A percentile compares a stretch with the other conserved stretches of the same genome.
phyloP scores from a whole-genome alignment of 2,329 filamentous ascomycete species.

The Colletotrichum tamarilloi region DNA sequence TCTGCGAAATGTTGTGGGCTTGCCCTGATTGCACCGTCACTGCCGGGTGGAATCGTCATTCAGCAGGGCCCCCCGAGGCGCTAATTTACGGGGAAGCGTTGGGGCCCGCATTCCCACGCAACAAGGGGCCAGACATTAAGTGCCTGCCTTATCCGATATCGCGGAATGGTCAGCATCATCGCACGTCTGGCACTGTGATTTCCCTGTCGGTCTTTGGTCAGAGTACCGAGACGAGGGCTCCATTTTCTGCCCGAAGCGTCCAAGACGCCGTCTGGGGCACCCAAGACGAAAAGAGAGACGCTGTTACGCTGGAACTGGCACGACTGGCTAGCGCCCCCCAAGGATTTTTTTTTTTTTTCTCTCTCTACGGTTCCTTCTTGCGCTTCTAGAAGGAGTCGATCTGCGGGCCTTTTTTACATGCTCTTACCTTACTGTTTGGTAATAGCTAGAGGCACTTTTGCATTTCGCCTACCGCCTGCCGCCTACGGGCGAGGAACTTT shows the following conservation, averaged over 20 bases:
- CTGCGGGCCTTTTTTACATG: constrained; percentile 19
- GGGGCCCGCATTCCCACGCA: constrained; percentile 26
- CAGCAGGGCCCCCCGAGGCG: constrained; percentile 26
- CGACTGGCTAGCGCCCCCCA: not conserved
- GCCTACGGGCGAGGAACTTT: constrained; percentile 18
- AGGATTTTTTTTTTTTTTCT: not conserved
- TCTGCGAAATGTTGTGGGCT: constrained; percentile 12
- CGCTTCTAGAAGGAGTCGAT: constrained; percentile 34
- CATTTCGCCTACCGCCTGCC: constrained; percentile 19
- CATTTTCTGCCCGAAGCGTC: constrained; percentile 24
- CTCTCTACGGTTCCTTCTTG: not conserved
- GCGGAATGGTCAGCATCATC: constrained; percentile 36
- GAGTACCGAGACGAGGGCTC: not conserved
- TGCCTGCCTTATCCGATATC: constrained; percentile 36
- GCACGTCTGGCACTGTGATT: constrained; percentile 9
- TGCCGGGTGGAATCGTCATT: constrained; percentile 32
- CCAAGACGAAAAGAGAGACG: constrained; percentile 1
- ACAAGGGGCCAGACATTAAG: constrained; percentile 22
- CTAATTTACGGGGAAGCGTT: constrained; percentile 29
- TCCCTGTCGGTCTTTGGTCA: not conserved
- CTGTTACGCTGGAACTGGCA: not conserved
- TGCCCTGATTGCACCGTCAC: constrained; percentile 31
- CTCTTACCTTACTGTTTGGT: constrained; percentile 37
- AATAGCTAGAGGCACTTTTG: constrained; percentile 32
- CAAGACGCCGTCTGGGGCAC: constrained; percentile 9